These are phyloP conservation scores for Parastagonospora nodorum DNA, from an alignment of 2,329 filamentous ascomycete genomes.

Conservation along the genomic window DNA sequence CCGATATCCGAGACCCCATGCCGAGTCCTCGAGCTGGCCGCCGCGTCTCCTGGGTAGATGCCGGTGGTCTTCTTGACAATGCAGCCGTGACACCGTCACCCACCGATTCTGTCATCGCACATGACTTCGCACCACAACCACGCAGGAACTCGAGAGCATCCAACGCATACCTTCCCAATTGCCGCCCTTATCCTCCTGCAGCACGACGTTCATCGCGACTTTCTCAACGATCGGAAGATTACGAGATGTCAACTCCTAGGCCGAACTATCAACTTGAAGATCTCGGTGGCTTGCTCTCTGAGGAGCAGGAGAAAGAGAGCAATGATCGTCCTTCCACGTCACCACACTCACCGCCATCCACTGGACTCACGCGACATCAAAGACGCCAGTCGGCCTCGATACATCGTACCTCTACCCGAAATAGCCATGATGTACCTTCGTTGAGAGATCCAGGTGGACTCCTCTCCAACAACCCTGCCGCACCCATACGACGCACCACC, in stretches of 20 bases:
- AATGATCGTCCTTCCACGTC: slow-evolving; percentile 14
- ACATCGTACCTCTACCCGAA: slow-evolving; percentile 28
- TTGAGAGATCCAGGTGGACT: slow-evolving; percentile 39
- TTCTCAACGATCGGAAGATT: slow-evolving; percentile 42
- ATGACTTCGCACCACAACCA: slow-evolving; percentile 49
- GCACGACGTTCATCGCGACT: slow-evolving; percentile 38
- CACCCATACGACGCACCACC: slow-evolving; percentile 23
- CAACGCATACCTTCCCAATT: slow-evolving; percentile 24
- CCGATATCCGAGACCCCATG: slow-evolving; percentile 39
- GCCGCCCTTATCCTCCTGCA: slow-evolving; percentile 30
- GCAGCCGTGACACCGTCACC: slow-evolving; percentile 32
- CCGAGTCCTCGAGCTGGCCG: slow-evolving; percentile 48
- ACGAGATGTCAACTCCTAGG: slow-evolving; percentile 31
- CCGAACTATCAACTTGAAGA: slow-evolving; percentile 32
- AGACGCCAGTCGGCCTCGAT: slow-evolving; percentile 10
- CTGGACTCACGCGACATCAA: slow-evolving; percentile 10
- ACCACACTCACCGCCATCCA: slow-evolving; percentile 20
- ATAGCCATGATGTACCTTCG: slow-evolving; percentile 29
- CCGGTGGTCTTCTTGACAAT: slow-evolving; percentile 73
- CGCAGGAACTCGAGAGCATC: slow-evolving; percentile 40
- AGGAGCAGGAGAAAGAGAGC: slow-evolving; percentile 28
- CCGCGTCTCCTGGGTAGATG: slow-evolving; percentile 81
- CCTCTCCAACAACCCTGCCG: slow-evolving; percentile 16
- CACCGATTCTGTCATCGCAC: slow-evolving; percentile 44
- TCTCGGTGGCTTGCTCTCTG: slow-evolving; percentile 28